phyloP scores from a whole-genome alignment of 1,284 basidiomycete genomes.

The Fomitopsis pinicola region DNA sequence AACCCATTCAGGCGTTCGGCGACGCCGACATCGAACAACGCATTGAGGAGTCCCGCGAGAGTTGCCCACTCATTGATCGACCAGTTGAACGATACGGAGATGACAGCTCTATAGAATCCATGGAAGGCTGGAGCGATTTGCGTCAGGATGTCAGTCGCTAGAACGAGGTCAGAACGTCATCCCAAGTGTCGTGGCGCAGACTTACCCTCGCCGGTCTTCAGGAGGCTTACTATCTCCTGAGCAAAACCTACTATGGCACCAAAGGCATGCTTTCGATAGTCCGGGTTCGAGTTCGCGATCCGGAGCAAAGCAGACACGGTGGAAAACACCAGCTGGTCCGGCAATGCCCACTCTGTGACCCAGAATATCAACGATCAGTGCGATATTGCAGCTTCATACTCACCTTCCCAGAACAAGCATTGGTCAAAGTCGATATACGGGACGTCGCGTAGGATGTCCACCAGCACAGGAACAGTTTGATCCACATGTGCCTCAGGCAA shows the following conservation, averaged over 20 bases:
- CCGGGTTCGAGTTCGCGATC: slow-evolving; percentile 50
- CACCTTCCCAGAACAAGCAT: slow-evolving; percentile 75
- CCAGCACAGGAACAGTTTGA: slow-evolving; percentile 49
- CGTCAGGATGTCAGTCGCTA: slow-evolving; percentile 69
- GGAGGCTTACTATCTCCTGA: slow-evolving; percentile 49
- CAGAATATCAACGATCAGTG: not conserved
- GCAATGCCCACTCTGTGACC: slow-evolving; percentile 67
- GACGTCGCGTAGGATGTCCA: slow-evolving; percentile 65
- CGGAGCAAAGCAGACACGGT: slow-evolving; percentile 71
- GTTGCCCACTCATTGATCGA: slow-evolving; percentile 60
- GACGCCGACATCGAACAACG: slow-evolving; percentile 54
- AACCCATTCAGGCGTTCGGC: slow-evolving; percentile 69
- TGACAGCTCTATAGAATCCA: slow-evolving; percentile 83
- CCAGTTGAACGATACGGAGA: slow-evolving; percentile 76
- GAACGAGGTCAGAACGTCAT: not conserved
- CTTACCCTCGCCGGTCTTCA: slow-evolving; percentile 54
- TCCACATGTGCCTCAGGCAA: slow-evolving; percentile 52
- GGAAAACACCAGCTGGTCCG: slow-evolving; percentile 76
- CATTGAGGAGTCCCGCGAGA: slow-evolving; percentile 50
- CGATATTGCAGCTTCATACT: slow-evolving; percentile 9
- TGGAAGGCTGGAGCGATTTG: slow-evolving; percentile 81
- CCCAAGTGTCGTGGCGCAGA: slow-evolving; percentile 3
- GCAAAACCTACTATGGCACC: slow-evolving; percentile 60
- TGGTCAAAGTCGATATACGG: slow-evolving; percentile 73
- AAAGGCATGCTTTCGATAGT: slow-evolving; percentile 45